These are phyloP conservation scores for Solanum sitiens DNA, from an alignment of 257 asterid genomes.

Conservation along the genomic window DNA sequence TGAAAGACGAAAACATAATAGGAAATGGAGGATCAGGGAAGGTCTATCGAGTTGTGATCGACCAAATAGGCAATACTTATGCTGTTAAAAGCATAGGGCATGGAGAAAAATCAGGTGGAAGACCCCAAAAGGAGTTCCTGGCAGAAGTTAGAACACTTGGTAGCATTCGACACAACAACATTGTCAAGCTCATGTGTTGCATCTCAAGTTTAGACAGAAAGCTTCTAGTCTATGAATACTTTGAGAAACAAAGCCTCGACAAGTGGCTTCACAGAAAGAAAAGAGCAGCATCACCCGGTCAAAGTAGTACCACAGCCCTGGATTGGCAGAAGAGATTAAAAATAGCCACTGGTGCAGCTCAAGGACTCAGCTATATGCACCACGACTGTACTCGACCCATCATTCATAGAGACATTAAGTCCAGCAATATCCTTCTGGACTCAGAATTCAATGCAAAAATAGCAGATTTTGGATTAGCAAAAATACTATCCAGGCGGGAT, in stretches of 20 bases:
- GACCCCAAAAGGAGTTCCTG: conserved; percentile 37
- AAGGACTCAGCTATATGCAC: conserved; percentile 68
- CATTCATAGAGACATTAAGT: conserved; percentile 55
- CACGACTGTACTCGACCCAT: conserved; percentile 48
- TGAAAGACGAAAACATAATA: conserved; percentile 37
- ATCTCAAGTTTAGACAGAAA: conserved; percentile 27
- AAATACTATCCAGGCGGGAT: conserved; percentile 17
- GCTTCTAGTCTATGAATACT: conserved; percentile 49
- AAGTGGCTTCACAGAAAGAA: conserved; percentile 34
- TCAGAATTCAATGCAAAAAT: conserved; percentile 39
- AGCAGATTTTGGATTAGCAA: conserved; percentile 58
- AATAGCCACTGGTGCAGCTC: conserved; percentile 50
- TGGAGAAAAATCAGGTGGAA: conserved; percentile 12
- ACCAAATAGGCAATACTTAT: conserved; percentile 13
- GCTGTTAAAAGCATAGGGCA: conserved; percentile 44
- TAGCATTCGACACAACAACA: conserved; percentile 39
- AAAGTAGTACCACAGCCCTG: conserved; percentile 11
- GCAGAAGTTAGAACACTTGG: conserved; percentile 55
- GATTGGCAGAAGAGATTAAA: conserved; percentile 50
- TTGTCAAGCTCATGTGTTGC: conserved; percentile 48
- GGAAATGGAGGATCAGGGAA: conserved; percentile 58
- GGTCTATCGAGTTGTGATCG: conserved; percentile 32
- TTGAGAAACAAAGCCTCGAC: conserved; percentile 49
- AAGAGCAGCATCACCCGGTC: conserved; percentile 13
- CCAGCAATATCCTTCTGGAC: conserved; percentile 54